Percentiles rank a stretch among this genome's conserved stretches.
Evolutionary conservation across 1,139 yeast species (phyloP).

Genomic region (Pichia sp.): DNA sequence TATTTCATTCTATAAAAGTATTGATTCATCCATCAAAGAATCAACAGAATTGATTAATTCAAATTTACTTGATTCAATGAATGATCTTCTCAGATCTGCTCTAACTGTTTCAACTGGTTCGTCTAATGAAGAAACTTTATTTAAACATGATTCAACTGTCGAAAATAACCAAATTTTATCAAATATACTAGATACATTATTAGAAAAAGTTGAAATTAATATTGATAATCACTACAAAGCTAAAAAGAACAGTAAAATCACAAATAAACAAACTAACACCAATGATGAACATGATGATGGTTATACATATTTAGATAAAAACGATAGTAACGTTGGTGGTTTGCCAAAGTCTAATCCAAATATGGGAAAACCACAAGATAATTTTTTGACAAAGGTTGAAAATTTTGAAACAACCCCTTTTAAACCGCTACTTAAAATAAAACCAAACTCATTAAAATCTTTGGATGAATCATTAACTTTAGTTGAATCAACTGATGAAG

Average conservation of each 20-base stretch:
- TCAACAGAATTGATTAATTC: conserved; percentile 24
- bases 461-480: conserved; percentile 45
- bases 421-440: conserved; percentile 59
- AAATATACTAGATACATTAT: conserved; percentile 57
- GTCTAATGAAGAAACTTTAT: conserved; percentile 12
- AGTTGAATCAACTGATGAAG: conserved; percentile 34
- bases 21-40: conserved; percentile 48
- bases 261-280: background rate
- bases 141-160: conserved; percentile 35
- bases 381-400: conserved; percentile 55
- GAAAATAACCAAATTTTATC: conserved; percentile 60
- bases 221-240: conserved; percentile 40
- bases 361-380: conserved; percentile 65
- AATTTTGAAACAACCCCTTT: conserved; percentile 66
- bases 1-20: conserved; percentile 61
- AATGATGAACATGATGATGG: conserved; percentile 20
- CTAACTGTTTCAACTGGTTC: conserved; percentile 32
- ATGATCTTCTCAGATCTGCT: conserved; percentile 38
- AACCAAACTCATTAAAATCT: conserved; percentile 63
- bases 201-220: conserved; percentile 69
- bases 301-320: conserved; percentile 47
- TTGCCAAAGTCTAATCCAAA: conserved; percentile 31
- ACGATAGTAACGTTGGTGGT: conserved; percentile 10
- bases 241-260: conserved; percentile 9
- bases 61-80: conserved; percentile 35